Evolutionary conservation across 768 basidiomycete species (phyloP).

Genomic region (Amanita subjunquillea): DNA sequence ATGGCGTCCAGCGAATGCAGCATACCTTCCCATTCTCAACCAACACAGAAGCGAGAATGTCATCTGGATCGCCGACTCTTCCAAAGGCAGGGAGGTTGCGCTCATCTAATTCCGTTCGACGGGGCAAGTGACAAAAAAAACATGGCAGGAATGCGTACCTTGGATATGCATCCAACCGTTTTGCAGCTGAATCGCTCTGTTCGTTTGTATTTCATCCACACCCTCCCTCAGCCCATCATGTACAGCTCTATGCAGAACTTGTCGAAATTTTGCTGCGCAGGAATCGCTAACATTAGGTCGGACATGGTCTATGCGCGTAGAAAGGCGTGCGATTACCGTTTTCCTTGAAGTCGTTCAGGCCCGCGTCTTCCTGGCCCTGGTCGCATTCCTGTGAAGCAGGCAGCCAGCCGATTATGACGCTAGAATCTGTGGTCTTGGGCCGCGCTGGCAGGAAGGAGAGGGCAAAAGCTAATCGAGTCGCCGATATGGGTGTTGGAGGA

Average conservation of each 20-base stretch:
- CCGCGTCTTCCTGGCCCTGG: slow-evolving; percentile 27
- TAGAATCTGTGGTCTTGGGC: slow-evolving; percentile 33
- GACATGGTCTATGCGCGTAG: neutral
- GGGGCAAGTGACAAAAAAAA: neutral
- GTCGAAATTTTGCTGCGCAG: slow-evolving; percentile 44
- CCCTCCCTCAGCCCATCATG: slow-evolving; percentile 41
- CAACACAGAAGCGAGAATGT: slow-evolving; percentile 69
- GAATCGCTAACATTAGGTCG: neutral
- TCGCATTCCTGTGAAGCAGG: slow-evolving; percentile 29
- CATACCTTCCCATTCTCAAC: slow-evolving; percentile 59
- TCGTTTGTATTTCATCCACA: slow-evolving; percentile 55
- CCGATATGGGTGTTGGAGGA: slow-evolving; percentile 39
- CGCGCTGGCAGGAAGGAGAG: slow-evolving; percentile 48
- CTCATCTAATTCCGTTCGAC: slow-evolving; percentile 33
- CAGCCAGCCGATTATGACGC: slow-evolving; percentile 59
- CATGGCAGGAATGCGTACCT: slow-evolving; percentile 18
- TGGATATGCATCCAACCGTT: slow-evolving; percentile 88
- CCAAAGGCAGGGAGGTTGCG: slow-evolving; percentile 68
- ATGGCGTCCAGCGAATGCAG: neutral
- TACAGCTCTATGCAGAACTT: slow-evolving; percentile 51
- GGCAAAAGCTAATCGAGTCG: slow-evolving; percentile 41
- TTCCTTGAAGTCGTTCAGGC: slow-evolving; percentile 60
- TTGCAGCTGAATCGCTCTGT: slow-evolving; percentile 53
- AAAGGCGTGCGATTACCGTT: slow-evolving; percentile 36
- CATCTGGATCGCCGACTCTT: slow-evolving; percentile 74